A percentile compares a stretch with the other conserved stretches of the same genome.
phyloP scores from a whole-genome alignment of 2,329 filamentous ascomycete genomes.

The Esteya vermicola region DNA sequence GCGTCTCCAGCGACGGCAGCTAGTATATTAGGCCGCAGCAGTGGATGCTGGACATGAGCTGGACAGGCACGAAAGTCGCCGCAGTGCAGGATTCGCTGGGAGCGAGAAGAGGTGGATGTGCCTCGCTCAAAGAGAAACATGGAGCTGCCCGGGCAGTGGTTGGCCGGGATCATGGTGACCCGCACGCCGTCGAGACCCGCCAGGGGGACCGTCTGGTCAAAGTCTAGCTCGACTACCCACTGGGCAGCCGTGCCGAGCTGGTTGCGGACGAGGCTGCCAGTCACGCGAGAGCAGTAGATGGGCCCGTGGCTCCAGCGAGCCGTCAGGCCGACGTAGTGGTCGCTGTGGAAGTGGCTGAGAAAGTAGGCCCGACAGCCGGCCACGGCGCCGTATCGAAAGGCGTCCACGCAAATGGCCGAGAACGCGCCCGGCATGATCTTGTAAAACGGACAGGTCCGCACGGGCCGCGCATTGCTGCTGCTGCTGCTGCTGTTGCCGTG shows the following conservation, averaged over 20 bases:
- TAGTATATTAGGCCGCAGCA: conserved; percentile 60
- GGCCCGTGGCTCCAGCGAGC: conserved; percentile 83
- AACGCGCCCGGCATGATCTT: conserved; percentile 96
- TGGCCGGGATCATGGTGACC: conserved; percentile 91
- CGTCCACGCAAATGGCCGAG: conserved; percentile 86
- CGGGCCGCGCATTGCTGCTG: too few relatives aligned
- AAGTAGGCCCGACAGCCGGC: conserved; percentile 91
- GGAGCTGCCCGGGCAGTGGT: conserved; percentile 92
- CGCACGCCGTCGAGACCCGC: conserved; percentile 68
- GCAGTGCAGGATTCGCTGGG: conserved; percentile 80
- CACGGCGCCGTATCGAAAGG: conserved; percentile 88
- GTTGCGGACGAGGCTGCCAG: conserved; percentile 73
- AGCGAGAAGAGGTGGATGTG: conserved; percentile 29
- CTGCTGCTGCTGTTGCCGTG: too few relatives aligned
- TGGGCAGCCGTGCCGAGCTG: conserved; percentile 76
- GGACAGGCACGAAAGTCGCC: conserved; percentile 90
- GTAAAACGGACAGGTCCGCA: conserved; percentile 92
- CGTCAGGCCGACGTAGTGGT: conserved; percentile 88
- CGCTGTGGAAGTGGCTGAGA: conserved; percentile 93
- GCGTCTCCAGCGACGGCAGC: conserved; percentile 57
- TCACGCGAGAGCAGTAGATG: conserved; percentile 92
- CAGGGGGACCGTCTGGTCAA: conserved; percentile 65
- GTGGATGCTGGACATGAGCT: conserved; percentile 67
- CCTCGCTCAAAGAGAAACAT: conserved; percentile 89
- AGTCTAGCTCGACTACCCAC: conserved; percentile 75